Evolutionary conservation across 495 filamentous ascomycete species (phyloP).

Genomic region (Arthonia radiata): DNA sequence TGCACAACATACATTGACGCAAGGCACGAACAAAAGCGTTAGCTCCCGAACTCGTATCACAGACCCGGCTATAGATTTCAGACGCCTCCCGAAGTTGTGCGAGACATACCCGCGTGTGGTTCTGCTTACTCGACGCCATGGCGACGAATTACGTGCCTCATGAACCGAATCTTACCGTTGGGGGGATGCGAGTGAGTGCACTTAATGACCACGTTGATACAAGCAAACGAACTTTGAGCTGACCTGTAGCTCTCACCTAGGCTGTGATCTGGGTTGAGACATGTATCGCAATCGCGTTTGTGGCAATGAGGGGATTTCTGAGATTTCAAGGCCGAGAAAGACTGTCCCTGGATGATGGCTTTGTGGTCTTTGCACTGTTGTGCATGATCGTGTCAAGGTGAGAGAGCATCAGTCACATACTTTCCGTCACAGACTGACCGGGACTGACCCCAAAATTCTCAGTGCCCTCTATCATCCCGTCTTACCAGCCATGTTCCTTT

Average conservation of each 20-base stretch:
- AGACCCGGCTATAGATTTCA: too few relatives aligned
- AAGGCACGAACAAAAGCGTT: too few relatives aligned
- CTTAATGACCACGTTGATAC: neutral
- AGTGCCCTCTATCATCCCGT: neutral
- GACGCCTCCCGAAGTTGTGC: too few relatives aligned
- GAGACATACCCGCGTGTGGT: too few relatives aligned
- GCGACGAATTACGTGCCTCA: neutral
- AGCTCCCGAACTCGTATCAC: too few relatives aligned
- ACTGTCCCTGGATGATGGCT: constrained; percentile 19
- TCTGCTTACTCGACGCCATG: too few relatives aligned
- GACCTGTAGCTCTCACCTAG: neutral
- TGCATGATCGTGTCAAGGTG: constrained; percentile 10
- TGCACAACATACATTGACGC: too few relatives aligned
- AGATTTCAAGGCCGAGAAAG: constrained; percentile 12
- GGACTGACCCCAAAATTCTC: neutral
- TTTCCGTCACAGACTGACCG: neutral
- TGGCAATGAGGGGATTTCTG: constrained; percentile 15
- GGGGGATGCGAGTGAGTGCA: neutral
- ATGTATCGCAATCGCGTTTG: constrained; percentile 15
- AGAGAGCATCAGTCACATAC: neutral
- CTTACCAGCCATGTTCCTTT: constrained; percentile 17
- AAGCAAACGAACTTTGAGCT: too few relatives aligned
- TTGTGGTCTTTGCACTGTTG: constrained; percentile 17
- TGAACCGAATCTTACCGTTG: neutral
- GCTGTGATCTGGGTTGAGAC: constrained; percentile 1